Evolutionary conservation across 148 eudicot species (phyloP).

Genomic region (Diospyros lotus): DNA sequence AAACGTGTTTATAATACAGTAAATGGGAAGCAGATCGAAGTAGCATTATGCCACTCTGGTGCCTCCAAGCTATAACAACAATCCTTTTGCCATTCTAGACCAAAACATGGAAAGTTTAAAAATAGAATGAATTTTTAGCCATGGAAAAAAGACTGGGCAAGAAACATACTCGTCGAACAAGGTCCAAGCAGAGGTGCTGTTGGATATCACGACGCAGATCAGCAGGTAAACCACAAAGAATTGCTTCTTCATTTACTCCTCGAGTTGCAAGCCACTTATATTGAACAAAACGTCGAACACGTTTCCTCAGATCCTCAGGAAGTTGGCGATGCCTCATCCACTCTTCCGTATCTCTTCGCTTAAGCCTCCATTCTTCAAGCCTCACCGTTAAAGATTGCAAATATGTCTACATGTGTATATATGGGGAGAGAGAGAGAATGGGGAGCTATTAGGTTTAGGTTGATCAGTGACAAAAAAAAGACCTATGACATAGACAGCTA

Average conservation of each 20-base stretch:
- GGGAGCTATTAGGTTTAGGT: not conserved
- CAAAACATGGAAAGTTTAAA: not conserved
- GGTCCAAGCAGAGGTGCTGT: constrained; percentile 84
- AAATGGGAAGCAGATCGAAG: not conserved
- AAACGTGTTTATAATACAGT: not conserved
- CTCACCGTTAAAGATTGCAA: constrained; percentile 76
- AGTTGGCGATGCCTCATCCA: constrained; percentile 92
- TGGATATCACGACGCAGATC: constrained; percentile 89
- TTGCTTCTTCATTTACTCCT: constrained; percentile 78
- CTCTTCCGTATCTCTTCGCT: constrained; percentile 80
- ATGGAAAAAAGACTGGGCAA: not conserved
- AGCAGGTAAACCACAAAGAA: constrained; percentile 56
- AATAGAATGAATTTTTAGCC: not conserved
- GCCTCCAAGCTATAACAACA: not conserved
- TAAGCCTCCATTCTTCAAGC: constrained; percentile 88
- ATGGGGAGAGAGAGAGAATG: not conserved
- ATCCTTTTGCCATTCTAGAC: not conserved
- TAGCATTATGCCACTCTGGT: not conserved
- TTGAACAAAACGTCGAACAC: constrained; percentile 72
- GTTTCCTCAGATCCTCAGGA: constrained; percentile 64
- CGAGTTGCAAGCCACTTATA: constrained; percentile 88
- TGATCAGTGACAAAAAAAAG: not conserved
- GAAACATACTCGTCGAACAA: constrained; percentile 70
- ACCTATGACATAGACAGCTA: not conserved
- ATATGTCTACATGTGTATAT: constrained; percentile 47